Percentiles rank a stretch among this genome's conserved stretches.
phyloP scores from a whole-genome alignment of 345 rosid species.

The Arabidopsis arenosa region DNA sequence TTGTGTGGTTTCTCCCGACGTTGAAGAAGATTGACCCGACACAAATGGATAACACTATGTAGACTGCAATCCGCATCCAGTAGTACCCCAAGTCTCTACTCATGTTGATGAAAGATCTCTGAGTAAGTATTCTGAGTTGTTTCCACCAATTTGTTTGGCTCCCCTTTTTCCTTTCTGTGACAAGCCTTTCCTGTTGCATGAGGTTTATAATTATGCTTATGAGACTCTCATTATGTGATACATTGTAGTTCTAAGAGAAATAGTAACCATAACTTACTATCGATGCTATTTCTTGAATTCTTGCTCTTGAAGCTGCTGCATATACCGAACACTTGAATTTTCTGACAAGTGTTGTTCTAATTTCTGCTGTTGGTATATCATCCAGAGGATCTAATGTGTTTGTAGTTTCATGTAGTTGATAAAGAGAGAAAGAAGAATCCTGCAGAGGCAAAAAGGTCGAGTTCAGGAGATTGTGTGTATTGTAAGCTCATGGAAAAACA shows the following conservation, averaged over 20 bases:
- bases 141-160: slow-evolving; percentile 69
- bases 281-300: slow-evolving; percentile 59
- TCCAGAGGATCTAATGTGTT: slow-evolving; percentile 66
- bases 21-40: slow-evolving; percentile 72
- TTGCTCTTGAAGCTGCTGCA: slow-evolving; percentile 53
- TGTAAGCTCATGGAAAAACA: slow-evolving; percentile 18
- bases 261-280: slow-evolving; percentile 55
- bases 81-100: slow-evolving; percentile 79
- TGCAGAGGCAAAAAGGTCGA: slow-evolving; percentile 9
- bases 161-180: slow-evolving; percentile 35
- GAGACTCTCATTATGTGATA: slow-evolving; percentile 20
- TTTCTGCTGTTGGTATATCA: slow-evolving; percentile 66
- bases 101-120: slow-evolving; percentile 80
- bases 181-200: slow-evolving; percentile 50
- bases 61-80: slow-evolving; percentile 80
- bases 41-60: slow-evolving; percentile 66
- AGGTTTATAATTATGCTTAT: background rate
- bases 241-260: slow-evolving; percentile 3
- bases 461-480: background rate
- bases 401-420: slow-evolving; percentile 54
- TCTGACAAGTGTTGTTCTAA: slow-evolving; percentile 68
- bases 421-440: slow-evolving; percentile 40
- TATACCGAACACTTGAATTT: slow-evolving; percentile 67
- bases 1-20: slow-evolving; percentile 62
- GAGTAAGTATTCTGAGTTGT: slow-evolving; percentile 68